Evolutionary conservation across 2,329 filamentous ascomycete genomes (phyloP), one percentile per base, ranked within the genome.

Genomic region (Botrytis medusae): DNA sequence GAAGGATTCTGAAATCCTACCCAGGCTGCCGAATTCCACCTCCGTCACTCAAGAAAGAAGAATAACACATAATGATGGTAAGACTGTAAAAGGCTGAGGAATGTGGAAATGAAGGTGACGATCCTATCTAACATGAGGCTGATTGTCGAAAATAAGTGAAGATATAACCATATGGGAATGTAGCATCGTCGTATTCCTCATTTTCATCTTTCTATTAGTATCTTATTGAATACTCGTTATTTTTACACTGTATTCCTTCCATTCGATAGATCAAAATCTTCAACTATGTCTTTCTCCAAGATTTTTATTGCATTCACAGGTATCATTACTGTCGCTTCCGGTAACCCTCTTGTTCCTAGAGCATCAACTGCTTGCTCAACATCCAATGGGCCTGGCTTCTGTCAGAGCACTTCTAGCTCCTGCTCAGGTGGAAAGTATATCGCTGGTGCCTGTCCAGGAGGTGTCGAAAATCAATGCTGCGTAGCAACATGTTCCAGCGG

Each of bases 391-490:
- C 51, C 46, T 14, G 76, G 76, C 9, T 72, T 71, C 46, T 77
- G 76, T 65, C 51, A 75, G 37, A 71, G 51, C 51, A 77, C 67
- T 14, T 64, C 72, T 18, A 73, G 40, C 46, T 44, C 74, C n/a
- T 77, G 76, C 34, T 37, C 71, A 14, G 73, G 73, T 14, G 72
- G 69, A 8, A 69, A 61, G 12, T 73, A 71, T 14, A 42, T 73
- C 2, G 57, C 75, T 3, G 76, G 75, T 20, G 69, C 74, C 62
- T 77, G 76, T 46, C 75, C 76, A 18, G 76, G 76, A 14, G 67
- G 62, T 18, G 22, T 64, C 7, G 46, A 76, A 46, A 76, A 75
- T 40, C 76, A 77, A 73, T 77, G 76, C 54, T 77, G 76, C 59
- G 71, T 77, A 4, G 70, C 73, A 8, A 63, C 73, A n/a, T 77